phyloP scores from a whole-genome alignment of 345 rosid species.

The Populus deltoides region DNA sequence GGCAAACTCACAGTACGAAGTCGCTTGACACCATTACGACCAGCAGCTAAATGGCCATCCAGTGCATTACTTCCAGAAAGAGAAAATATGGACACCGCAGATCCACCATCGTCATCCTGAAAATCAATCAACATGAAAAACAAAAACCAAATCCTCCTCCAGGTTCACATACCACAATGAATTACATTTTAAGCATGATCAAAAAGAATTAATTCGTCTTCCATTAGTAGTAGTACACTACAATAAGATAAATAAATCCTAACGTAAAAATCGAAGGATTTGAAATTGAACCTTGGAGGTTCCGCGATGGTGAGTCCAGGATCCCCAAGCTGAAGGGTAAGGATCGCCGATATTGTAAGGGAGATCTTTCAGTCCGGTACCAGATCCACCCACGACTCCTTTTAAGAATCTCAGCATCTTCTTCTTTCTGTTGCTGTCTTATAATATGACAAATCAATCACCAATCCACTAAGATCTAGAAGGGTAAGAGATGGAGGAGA shows the following conservation, averaged over 20 bases:
- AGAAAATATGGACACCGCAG: slow-evolving; percentile 82
- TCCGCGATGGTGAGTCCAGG: slow-evolving; percentile 92
- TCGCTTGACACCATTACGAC: slow-evolving; percentile 95
- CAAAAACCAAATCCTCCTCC: too few species aligned
- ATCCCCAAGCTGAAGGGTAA: slow-evolving; percentile 89
- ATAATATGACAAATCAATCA: too few species aligned
- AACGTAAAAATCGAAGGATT: too few species aligned
- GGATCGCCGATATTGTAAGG: slow-evolving; percentile 92
- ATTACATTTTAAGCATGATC: too few species aligned
- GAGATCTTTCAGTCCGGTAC: slow-evolving; percentile 89
- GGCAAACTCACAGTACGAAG: slow-evolving; percentile 78
- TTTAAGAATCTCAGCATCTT: slow-evolving; percentile 84
- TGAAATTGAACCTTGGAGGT: slow-evolving; percentile 58
- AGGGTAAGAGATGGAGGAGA: too few species aligned
- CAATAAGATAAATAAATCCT: too few species aligned
- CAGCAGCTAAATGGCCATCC: slow-evolving; percentile 92
- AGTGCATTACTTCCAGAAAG: slow-evolving; percentile 75
- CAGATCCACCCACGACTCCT: slow-evolving; percentile 94
- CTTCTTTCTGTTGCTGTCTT: neutral
- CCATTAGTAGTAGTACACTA: too few species aligned
- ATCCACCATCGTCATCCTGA: slow-evolving; percentile 76
- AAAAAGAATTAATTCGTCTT: too few species aligned
- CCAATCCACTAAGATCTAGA: too few species aligned
- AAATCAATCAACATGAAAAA: slow-evolving; percentile 12
- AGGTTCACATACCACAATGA: too few species aligned